These are phyloP conservation scores for Leishmania amazonensis DNA, from an alignment of 208 protist species.

Conservation along the genomic window DNA sequence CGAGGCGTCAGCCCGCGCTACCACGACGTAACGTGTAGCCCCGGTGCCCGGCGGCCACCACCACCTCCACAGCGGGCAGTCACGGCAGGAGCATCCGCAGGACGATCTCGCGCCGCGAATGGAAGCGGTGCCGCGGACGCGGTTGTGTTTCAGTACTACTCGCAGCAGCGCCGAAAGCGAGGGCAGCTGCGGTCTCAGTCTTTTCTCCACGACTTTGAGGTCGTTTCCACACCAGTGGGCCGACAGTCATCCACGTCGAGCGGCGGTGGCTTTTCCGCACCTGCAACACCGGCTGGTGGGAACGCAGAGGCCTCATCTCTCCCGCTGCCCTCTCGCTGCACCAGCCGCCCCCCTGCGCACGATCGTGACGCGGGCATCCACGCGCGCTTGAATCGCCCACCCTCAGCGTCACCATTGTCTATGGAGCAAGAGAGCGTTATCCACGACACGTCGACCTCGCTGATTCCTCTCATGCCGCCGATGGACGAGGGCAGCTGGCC, in stretches of 20 bases:
- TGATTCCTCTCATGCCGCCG: slow-evolving; percentile 2
- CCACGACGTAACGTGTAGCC: background rate
- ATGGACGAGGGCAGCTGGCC: slow-evolving; percentile 4
- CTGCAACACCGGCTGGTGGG: slow-evolving; percentile 1
- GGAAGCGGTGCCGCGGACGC: slow-evolving; percentile 16
- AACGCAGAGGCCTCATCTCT: background rate
- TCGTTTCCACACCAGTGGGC: background rate
- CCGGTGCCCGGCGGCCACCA: background rate
- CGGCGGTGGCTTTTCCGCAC: background rate
- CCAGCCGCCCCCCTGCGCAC: background rate
- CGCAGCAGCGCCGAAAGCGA: slow-evolving; percentile 10
- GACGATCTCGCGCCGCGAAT: background rate
- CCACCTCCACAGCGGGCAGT: background rate
- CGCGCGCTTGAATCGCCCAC: background rate
- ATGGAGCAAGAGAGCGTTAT: background rate
- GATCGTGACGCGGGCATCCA: background rate
- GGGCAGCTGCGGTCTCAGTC: background rate
- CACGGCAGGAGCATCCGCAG: background rate
- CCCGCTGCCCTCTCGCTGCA: background rate
- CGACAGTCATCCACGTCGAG: background rate
- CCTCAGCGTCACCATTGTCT: background rate
- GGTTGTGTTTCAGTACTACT: slow-evolving; percentile 35
- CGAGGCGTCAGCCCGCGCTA: background rate
- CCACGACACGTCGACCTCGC: slow-evolving; percentile 8
- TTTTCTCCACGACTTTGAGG: slow-evolving; percentile 2